Base-by-base conservation (phyloP, 1,139 yeast genomes). In the Yamadazyma diospyri region DNA sequence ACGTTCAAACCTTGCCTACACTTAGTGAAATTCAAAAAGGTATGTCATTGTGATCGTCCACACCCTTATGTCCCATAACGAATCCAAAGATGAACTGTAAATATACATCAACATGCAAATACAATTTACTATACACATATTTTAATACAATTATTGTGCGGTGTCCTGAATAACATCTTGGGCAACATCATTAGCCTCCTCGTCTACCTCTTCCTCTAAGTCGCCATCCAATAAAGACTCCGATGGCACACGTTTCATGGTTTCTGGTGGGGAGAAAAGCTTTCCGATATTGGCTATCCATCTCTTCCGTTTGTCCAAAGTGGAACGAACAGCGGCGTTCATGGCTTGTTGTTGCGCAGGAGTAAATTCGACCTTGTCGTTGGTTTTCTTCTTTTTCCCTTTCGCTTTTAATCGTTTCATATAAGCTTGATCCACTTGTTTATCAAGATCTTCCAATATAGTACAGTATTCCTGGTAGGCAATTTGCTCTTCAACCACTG, bases 401-500 rank as follows among this genome's bases (percentile, higher is more conserved):
- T 87, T 83, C n/a, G 81, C 87, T 47, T 89, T 78, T 40, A 85
- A 73, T 39, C 97, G 70, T 57, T 89, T 85, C 47, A 84, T 65
- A 53, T 88, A 92, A 9, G 95, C 92, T 57, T 87, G 97, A 55
- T 94, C 98, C 17, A 92, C 92, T 58, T 94, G 98, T 53, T 89
- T 92, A 55, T 94, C 97, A 46, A 94, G 68, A 53, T 92, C 97
- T 37, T 92, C 97, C 41, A 89, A 60, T 35, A 94, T 88, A 10
- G 94, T 84, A 36, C 81, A 68, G 54, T 87, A 94, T 55, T 94
- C 98, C 55, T 92, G 97, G 76, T 92, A 92, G 16, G 97, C 97
- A 49, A 94, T 70, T 48, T 86, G 95, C 40, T 85, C 94, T 48
- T 88, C 92, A n/a, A 89, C 72, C 0, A 82, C 48, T 1, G 95